These are phyloP conservation scores for Neonectria hederae DNA, from an alignment of 2,329 filamentous ascomycete genomes.

Conservation along the genomic window DNA sequence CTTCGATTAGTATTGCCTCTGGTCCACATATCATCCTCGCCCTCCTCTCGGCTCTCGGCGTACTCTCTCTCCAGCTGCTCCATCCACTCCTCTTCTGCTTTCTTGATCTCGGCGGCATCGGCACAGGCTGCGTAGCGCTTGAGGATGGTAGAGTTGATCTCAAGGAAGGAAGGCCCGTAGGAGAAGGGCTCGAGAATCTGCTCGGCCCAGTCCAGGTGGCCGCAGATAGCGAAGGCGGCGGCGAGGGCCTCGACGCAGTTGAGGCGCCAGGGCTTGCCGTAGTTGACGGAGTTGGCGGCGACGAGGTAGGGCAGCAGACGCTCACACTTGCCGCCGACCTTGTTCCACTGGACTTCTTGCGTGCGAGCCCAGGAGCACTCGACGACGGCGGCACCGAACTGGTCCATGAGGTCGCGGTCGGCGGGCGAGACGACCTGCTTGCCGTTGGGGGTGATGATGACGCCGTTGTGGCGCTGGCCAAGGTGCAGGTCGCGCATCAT, in stretches of 20 bases:
- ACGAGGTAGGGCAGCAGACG: constrained; percentile 92
- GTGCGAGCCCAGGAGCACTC: constrained; percentile 97
- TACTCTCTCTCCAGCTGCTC: constrained; percentile 91
- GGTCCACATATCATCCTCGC: constrained; percentile 84
- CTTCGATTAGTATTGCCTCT: constrained; percentile 86
- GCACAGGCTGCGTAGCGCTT: constrained; percentile 86
- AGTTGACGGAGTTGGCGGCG: constrained; percentile 96
- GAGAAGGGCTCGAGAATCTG: constrained; percentile 84
- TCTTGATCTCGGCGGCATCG: constrained; percentile 84
- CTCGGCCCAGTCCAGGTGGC: constrained; percentile 89
- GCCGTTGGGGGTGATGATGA: constrained; percentile 95
- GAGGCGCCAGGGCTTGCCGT: constrained; percentile 91
- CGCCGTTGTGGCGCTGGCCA: constrained; percentile 89
- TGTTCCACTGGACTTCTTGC: constrained; percentile 87
- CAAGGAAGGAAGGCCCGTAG: constrained; percentile 87
- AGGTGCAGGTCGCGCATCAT: constrained; percentile 93
- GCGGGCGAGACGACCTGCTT: constrained; percentile 86
- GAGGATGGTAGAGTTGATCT: constrained; percentile 86
- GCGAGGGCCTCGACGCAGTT: constrained; percentile 97
- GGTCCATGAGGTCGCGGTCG: constrained; percentile 82
- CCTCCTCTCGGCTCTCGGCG: constrained; percentile 76
- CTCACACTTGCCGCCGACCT: constrained; percentile 94
- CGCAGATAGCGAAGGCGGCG: constrained; percentile 92
- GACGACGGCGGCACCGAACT: constrained; percentile 92
- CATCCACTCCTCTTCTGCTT: constrained; percentile 87